A percentile compares a stretch with the other conserved stretches of the same genome.
These are phyloP conservation scores for Candida palmyrensis DNA, from an alignment of 805 yeast genomes.

Conservation along the genomic window DNA sequence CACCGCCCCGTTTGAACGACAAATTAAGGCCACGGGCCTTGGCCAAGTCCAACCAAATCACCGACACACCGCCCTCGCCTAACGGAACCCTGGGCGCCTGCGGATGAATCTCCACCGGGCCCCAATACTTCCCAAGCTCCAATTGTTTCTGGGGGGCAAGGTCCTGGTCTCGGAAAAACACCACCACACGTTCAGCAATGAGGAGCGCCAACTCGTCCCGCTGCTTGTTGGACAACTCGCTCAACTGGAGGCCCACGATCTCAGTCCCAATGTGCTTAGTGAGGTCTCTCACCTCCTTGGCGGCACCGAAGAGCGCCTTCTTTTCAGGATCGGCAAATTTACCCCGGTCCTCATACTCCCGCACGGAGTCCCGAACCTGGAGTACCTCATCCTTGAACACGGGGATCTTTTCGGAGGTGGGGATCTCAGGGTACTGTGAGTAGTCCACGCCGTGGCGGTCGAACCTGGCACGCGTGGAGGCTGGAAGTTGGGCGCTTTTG, in stretches of 20 bases:
- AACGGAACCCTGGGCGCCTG: conserved; percentile 10
- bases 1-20: conserved; percentile 3
- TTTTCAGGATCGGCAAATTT: conserved; percentile 25
- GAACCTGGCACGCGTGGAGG: conserved; percentile 18
- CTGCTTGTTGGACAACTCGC: conserved; percentile 22
- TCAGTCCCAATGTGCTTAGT: conserved; percentile 28
- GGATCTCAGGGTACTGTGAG: conserved; percentile 21
- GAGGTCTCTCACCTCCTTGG: conserved; percentile 23
- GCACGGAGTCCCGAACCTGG: conserved; percentile 17
- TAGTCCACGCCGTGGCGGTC: conserved; percentile 21
- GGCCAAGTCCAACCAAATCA: conserved; percentile 24
- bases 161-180: conserved; percentile 26
- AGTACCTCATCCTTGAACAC: conserved; percentile 21
- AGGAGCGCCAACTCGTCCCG: conserved; percentile 27
- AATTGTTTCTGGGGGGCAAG: conserved; percentile 25
- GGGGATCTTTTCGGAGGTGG: conserved; percentile 18
- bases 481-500: too few species aligned
- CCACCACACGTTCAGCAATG: conserved; percentile 26
- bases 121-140: conserved; percentile 26
- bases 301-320: conserved; percentile 26
- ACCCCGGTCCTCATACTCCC: conserved; percentile 21
- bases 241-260: conserved; percentile 24
- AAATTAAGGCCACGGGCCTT: conserved; percentile 3
- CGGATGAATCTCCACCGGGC: conserved; percentile 23
- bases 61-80: conserved; percentile 27